phyloP scores from a whole-genome alignment of 352 stramenopile species.

The Globisporangium cystogenes region DNA sequence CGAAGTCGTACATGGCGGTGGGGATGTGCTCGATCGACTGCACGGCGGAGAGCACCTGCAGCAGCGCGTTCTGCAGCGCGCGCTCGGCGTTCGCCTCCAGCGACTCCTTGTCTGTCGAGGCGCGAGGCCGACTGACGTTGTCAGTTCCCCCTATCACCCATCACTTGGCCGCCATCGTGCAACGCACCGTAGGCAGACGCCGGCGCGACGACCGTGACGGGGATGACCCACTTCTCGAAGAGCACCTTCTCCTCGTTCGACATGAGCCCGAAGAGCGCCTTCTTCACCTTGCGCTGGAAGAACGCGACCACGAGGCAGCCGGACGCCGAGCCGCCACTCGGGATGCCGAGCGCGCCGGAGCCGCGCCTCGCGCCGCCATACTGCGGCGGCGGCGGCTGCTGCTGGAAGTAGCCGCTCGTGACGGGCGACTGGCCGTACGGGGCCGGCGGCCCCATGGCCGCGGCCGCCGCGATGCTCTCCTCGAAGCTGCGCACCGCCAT shows the following conservation, averaged over 20 bases:
- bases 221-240: constrained; percentile 84
- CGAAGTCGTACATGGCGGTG: constrained; percentile 81
- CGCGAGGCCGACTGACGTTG: constrained; percentile 35
- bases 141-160: not conserved
- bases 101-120: constrained; percentile 40
- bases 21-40: constrained; percentile 80
- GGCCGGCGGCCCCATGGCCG: constrained; percentile 6
- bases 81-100: constrained; percentile 53
- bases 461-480: constrained; percentile 26
- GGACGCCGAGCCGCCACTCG: constrained; percentile 9
- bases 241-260: constrained; percentile 82
- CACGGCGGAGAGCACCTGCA: constrained; percentile 71
- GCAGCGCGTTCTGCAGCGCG: constrained; percentile 56
- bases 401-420: constrained; percentile 10
- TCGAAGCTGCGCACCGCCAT: constrained; percentile 58
- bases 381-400: constrained; percentile 5
- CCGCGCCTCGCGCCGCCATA: constrained; percentile 19
- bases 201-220: constrained; percentile 49
- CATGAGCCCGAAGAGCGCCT: constrained; percentile 78
- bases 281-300: constrained; percentile 80
- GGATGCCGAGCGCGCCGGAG: constrained; percentile 14
- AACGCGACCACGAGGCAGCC: constrained; percentile 68
- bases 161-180: not conserved
- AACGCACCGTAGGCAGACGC: constrained; percentile 31
- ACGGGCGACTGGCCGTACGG: constrained; percentile 14